Evolutionary conservation across 2,329 filamentous ascomycete species (phyloP).

Genomic region (Xylaria hypoxylon): DNA sequence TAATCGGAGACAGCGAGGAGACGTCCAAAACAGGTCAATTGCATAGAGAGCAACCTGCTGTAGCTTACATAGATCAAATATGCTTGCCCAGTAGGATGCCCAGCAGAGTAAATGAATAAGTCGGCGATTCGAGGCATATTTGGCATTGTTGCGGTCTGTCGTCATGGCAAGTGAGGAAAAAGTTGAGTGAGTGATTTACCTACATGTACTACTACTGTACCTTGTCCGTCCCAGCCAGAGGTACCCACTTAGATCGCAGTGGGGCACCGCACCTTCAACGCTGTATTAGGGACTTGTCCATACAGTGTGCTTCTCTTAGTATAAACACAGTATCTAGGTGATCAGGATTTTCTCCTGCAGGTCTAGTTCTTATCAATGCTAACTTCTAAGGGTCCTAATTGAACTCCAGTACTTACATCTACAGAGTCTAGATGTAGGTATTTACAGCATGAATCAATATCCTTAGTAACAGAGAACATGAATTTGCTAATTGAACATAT

Average conservation of each 20-base stretch:
- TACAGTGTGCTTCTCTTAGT: slow-evolving; percentile 22
- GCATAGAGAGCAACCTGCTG: background rate
- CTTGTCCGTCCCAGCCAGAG: slow-evolving; percentile 27
- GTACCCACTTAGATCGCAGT: slow-evolving; percentile 27
- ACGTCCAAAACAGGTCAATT: slow-evolving; percentile 27
- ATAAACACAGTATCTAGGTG: slow-evolving; percentile 18
- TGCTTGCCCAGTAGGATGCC: background rate
- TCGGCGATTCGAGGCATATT: slow-evolving; percentile 35
- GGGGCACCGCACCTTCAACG: slow-evolving; percentile 20
- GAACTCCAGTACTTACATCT: too few relatives aligned
- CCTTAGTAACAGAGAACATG: too few relatives aligned
- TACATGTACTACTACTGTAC: slow-evolving; percentile 34
- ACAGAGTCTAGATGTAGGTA: too few relatives aligned
- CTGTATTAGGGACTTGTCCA: slow-evolving; percentile 32
- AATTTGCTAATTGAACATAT: too few relatives aligned
- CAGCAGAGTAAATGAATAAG: slow-evolving; percentile 21
- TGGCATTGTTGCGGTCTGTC: slow-evolving; percentile 39
- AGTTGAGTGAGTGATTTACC: slow-evolving; percentile 44
- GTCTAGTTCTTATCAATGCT: slow-evolving; percentile 30
- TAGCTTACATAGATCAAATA: slow-evolving; percentile 4
- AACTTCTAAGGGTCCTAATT: background rate
- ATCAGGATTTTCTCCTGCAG: slow-evolving; percentile 18
- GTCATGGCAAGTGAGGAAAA: slow-evolving; percentile 41
- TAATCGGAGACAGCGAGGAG: slow-evolving; percentile 12
- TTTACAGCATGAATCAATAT: too few relatives aligned